phyloP scores from a whole-genome alignment of 2,329 filamentous ascomycete species.

The Alternaria triticina region DNA sequence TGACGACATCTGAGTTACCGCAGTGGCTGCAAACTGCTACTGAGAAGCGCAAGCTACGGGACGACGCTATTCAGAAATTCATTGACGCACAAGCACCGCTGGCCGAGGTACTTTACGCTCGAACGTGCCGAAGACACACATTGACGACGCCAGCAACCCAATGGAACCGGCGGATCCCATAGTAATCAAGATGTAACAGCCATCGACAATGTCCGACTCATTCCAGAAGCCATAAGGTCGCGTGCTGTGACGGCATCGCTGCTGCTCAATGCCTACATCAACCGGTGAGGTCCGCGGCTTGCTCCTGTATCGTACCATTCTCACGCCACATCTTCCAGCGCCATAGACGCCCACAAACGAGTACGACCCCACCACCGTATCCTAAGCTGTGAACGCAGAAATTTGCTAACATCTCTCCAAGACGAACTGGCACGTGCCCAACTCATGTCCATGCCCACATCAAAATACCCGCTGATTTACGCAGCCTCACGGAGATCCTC shows the following conservation, averaged over 20 bases:
- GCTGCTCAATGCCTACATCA: slow-evolving; percentile 39
- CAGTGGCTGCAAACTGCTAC: slow-evolving; percentile 36
- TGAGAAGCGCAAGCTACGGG: slow-evolving; percentile 33
- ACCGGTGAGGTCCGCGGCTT: slow-evolving; percentile 31
- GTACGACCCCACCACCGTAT: slow-evolving; percentile 24
- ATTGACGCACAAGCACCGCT: slow-evolving; percentile 9
- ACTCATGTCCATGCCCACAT: slow-evolving; percentile 56
- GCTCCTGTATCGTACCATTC: slow-evolving; percentile 33
- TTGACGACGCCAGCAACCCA: slow-evolving; percentile 24
- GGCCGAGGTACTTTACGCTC: slow-evolving; percentile 7
- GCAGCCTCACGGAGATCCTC: slow-evolving; percentile 56
- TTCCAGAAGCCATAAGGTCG: slow-evolving; percentile 33
- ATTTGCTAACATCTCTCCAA: slow-evolving; percentile 46
- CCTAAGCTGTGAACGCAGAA: neutral
- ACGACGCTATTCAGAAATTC: slow-evolving; percentile 34
- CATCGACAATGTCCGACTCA: slow-evolving; percentile 26
- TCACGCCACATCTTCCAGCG: slow-evolving; percentile 44
- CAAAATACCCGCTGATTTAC: slow-evolving; percentile 52
- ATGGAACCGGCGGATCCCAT: slow-evolving; percentile 11
- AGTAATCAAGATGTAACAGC: slow-evolving; percentile 9
- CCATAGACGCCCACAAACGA: slow-evolving; percentile 37
- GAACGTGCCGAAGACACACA: neutral
- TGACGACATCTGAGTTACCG: slow-evolving; percentile 19
- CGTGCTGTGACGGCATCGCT: slow-evolving; percentile 35
- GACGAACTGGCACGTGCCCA: slow-evolving; percentile 50